phyloP scores from a whole-genome alignment of 495 filamentous ascomycete species.

The Pseudotulostoma volvatum region DNA sequence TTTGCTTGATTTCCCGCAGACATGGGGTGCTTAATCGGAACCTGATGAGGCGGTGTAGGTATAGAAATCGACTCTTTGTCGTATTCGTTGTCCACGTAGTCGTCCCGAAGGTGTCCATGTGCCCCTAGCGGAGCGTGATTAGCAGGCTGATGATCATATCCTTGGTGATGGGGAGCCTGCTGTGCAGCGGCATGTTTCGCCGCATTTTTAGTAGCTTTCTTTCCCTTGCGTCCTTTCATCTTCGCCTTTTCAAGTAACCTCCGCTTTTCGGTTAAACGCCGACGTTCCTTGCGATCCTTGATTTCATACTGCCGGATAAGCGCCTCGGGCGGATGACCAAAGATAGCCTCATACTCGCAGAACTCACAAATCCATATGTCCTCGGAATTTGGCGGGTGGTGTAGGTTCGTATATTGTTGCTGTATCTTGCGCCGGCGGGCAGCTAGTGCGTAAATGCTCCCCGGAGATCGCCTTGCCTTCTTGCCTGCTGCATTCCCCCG shows the following conservation, averaged over 20 bases:
- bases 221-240: conserved; percentile 77
- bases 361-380: conserved; percentile 93
- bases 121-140: conserved; percentile 28
- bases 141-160: conserved; percentile 18
- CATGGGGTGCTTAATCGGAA: conserved; percentile 19
- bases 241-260: conserved; percentile 85
- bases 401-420: conserved; percentile 57
- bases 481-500: conserved; percentile 24
- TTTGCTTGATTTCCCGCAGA: conserved; percentile 16
- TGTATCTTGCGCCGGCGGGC: conserved; percentile 51
- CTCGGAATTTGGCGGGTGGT: conserved; percentile 54
- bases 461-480: conserved; percentile 41
- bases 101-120: conserved; percentile 34
- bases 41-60: conserved; percentile 19
- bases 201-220: conserved; percentile 51
- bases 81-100: conserved; percentile 37
- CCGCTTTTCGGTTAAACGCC: conserved; percentile 64
- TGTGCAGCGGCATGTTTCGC: conserved; percentile 35
- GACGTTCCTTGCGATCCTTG: conserved; percentile 75
- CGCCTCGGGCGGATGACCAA: conserved; percentile 65
- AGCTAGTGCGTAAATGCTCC: conserved; percentile 43
- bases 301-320: conserved; percentile 85
- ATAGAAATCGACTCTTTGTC: conserved; percentile 31
- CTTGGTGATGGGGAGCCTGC: conserved; percentile 20
- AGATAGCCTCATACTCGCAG: conserved; percentile 77